Evolutionary conservation across 352 stramenopile species (phyloP).

Genomic region (Phytophthora boehmeriae): DNA sequence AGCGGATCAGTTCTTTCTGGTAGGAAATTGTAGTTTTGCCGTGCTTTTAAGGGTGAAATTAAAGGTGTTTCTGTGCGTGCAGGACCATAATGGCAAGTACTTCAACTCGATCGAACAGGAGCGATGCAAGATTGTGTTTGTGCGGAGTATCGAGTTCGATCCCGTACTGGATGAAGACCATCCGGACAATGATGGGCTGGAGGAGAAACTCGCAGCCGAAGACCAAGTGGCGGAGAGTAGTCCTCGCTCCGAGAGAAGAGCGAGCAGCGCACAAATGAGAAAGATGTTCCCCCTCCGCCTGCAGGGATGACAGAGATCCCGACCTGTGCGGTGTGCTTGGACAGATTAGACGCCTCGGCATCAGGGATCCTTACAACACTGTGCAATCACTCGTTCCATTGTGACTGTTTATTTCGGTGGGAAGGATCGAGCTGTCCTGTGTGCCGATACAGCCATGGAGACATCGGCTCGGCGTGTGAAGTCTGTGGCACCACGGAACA

Average conservation of each 20-base stretch:
- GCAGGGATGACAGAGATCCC: slow-evolving; percentile 87
- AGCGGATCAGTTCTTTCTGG: slow-evolving; percentile 83
- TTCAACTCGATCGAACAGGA: slow-evolving; percentile 94
- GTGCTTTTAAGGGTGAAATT: neutral
- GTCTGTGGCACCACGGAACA: slow-evolving; percentile 94
- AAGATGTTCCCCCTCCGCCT: slow-evolving; percentile 70
- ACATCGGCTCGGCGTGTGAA: slow-evolving; percentile 93
- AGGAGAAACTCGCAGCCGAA: slow-evolving; percentile 32
- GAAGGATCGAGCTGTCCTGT: slow-evolving; percentile 96
- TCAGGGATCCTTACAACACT: slow-evolving; percentile 95
- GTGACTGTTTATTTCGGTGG: slow-evolving; percentile 95
- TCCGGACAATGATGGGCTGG: slow-evolving; percentile 21
- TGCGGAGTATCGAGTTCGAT: slow-evolving; percentile 89
- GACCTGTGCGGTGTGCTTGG: slow-evolving; percentile 92
- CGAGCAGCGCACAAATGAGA: slow-evolving; percentile 31
- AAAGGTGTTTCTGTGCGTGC: neutral
- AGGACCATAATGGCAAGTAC: slow-evolving; percentile 89
- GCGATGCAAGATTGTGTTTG: slow-evolving; percentile 91
- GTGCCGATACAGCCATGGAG: slow-evolving; percentile 96
- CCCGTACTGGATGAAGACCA: slow-evolving; percentile 31
- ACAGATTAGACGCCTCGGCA: slow-evolving; percentile 84
- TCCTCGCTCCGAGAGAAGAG: slow-evolving; percentile 28
- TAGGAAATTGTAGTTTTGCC: slow-evolving; percentile 9
- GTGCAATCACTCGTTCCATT: slow-evolving; percentile 99
- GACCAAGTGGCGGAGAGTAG: slow-evolving; percentile 6